These are phyloP conservation scores for Venturia effusa DNA, from an alignment of 2,329 filamentous ascomycete species.

Conservation along the genomic window DNA sequence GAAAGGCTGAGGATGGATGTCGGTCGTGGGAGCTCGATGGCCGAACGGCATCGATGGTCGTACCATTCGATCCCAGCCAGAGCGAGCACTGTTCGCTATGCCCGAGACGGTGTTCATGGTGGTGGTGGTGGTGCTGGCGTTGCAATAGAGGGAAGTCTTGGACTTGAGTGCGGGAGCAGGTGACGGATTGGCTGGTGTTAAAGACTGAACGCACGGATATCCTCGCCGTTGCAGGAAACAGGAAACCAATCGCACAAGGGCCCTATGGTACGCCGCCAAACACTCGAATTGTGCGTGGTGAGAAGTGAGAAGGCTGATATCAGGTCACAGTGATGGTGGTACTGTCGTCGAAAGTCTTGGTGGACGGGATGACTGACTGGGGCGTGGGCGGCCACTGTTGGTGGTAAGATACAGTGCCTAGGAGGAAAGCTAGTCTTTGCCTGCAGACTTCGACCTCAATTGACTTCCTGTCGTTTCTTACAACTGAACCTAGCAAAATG, in stretches of 20 bases:
- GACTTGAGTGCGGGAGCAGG: neutral
- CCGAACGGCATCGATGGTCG: slow-evolving; percentile 50
- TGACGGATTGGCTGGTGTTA: neutral
- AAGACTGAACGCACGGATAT: neutral
- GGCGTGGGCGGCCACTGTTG: neutral
- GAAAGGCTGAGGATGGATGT: slow-evolving; percentile 29
- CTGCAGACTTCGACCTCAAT: neutral
- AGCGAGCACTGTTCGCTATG: slow-evolving; percentile 53
- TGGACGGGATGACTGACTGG: neutral
- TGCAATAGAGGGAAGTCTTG: neutral
- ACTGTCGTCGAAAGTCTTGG: neutral
- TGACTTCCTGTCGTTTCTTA: too few species aligned
- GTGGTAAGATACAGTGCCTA: too few species aligned
- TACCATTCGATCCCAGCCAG: slow-evolving; percentile 57
- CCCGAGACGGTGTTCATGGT: slow-evolving; percentile 2
- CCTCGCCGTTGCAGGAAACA: neutral
- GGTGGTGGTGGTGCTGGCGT: neutral
- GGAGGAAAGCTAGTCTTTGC: neutral
- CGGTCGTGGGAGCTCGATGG: slow-evolving; percentile 34
- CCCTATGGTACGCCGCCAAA: neutral
- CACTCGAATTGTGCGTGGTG: neutral
- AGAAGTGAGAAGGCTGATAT: neutral
- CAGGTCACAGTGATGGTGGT: neutral
- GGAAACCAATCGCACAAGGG: neutral
- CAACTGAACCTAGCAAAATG: neutral